These are phyloP conservation scores for Candida sanyaensis DNA, from an alignment of 1,139 yeast species.

Conservation along the genomic window DNA sequence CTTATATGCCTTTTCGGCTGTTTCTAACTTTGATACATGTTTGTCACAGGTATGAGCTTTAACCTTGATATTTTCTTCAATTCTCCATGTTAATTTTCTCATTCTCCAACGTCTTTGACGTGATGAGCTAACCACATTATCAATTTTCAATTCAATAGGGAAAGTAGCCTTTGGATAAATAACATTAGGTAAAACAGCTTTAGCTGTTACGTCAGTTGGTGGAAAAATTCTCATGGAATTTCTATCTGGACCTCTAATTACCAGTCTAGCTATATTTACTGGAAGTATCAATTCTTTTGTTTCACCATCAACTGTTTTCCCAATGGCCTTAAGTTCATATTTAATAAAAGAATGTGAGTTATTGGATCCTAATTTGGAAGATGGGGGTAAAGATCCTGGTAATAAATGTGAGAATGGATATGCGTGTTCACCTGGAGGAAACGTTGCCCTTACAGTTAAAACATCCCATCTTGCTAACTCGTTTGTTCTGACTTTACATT, in stretches of 20 bases:
- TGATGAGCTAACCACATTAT: constrained; percentile 61
- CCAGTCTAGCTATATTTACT: constrained; percentile 73
- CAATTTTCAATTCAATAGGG: constrained; percentile 78
- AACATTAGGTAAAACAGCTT: constrained; percentile 85
- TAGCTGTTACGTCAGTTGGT: constrained; percentile 88
- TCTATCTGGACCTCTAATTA: constrained; percentile 79
- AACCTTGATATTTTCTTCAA: constrained; percentile 79
- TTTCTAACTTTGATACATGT: constrained; percentile 52
- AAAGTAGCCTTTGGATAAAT: constrained; percentile 85
- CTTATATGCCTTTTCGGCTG: constrained; percentile 45
- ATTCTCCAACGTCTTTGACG: constrained; percentile 83
- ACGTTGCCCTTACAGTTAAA: constrained; percentile 53
- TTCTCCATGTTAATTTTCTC: constrained; percentile 85
- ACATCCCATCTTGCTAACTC: constrained; percentile 91
- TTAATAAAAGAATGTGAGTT: constrained; percentile 57
- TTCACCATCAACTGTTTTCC: constrained; percentile 25
- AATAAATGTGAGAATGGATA: constrained; percentile 93
- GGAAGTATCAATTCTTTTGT: constrained; percentile 57
- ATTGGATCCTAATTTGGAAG: constrained; percentile 60
- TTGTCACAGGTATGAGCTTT: constrained; percentile 56
- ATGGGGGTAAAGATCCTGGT: constrained; percentile 90
- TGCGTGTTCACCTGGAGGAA: constrained; percentile 71
- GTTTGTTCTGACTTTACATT: constrained; percentile 55
- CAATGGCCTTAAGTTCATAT: constrained; percentile 74
- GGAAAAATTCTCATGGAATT: constrained; percentile 91